A percentile compares a stretch with the other conserved stretches of the same genome.
Conservation (phyloP, 768 basidiomycete species). For the Butyriboletus loyo region DNA sequence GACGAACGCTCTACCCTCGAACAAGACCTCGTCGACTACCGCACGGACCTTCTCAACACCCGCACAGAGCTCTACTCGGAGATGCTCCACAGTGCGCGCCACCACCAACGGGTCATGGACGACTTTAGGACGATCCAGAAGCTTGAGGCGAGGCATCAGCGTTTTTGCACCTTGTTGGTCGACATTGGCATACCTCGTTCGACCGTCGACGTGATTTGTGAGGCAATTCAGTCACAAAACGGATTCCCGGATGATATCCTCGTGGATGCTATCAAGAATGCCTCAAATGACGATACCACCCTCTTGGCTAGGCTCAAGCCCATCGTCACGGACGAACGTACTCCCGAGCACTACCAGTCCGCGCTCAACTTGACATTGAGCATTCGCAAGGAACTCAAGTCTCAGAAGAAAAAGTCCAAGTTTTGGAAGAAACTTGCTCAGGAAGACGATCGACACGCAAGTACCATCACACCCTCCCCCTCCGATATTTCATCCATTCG, state of each 20-base stretch:
- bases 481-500: slow-evolving; percentile 31
- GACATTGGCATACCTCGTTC: slow-evolving; percentile 27
- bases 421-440: slow-evolving; percentile 47
- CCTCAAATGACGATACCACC: slow-evolving; percentile 36
- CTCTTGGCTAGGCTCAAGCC: slow-evolving; percentile 44
- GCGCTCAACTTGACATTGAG: slow-evolving; percentile 45
- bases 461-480: slow-evolving; percentile 27
- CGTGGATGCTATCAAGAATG: slow-evolving; percentile 41
- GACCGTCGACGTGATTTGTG: slow-evolving; percentile 22
- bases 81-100: slow-evolving; percentile 28
- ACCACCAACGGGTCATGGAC: slow-evolving; percentile 22
- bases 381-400: slow-evolving; percentile 42
- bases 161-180: slow-evolving; percentile 22
- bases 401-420: slow-evolving; percentile 41
- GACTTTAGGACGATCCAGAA: slow-evolving; percentile 27
- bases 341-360: slow-evolving; percentile 43
- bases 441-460: slow-evolving; percentile 23
- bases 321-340: slow-evolving; percentile 33
- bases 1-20: slow-evolving; percentile 20
- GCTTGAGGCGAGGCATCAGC: slow-evolving; percentile 24
- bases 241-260: slow-evolving; percentile 42
- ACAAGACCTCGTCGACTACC: slow-evolving; percentile 28
- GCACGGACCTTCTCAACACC: slow-evolving; percentile 26
- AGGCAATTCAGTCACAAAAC: slow-evolving; percentile 21
- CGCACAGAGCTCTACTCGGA: slow-evolving; percentile 29